Conservation (phyloP, 306 rosid genomes). For the Begonia loranthoides region DNA sequence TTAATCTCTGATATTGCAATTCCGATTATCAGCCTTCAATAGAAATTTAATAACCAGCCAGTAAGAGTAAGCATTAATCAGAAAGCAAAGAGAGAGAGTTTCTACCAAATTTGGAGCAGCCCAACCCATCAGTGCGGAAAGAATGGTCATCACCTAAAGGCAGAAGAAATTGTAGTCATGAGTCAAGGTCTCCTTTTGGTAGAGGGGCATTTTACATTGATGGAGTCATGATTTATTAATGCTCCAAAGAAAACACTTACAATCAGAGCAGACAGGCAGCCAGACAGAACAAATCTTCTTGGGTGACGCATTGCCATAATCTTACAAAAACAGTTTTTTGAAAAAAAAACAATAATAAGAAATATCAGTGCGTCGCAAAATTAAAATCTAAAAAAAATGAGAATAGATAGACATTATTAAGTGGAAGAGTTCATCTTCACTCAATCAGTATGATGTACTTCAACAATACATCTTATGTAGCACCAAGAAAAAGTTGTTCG, state of each 20-base stretch:
- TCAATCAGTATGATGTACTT: no score
- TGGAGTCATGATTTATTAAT: constrained; percentile 1
- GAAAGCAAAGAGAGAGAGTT: constrained; percentile 2
- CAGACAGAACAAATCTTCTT: constrained; percentile 68
- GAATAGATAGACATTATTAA: not conserved
- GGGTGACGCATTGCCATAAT: constrained; percentile 95
- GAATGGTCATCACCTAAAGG: constrained; percentile 82
- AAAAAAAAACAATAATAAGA: no score
- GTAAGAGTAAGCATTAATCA: constrained; percentile 1
- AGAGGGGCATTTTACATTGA: not conserved
- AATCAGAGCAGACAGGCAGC: constrained; percentile 72
- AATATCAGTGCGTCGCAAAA: not conserved
- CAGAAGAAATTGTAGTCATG: constrained; percentile 13
- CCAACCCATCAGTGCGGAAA: constrained; percentile 89
- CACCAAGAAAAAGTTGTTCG: no score
- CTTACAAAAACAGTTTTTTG: constrained; percentile 29
- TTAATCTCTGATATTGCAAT: no score
- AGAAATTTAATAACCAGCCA: constrained; percentile 1
- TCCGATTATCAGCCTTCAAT: no score
- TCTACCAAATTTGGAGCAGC: constrained; percentile 92
- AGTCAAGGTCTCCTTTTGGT: constrained; percentile 7
- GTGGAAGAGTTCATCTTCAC: not conserved
- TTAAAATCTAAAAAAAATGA: not conserved
- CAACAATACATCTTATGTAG: no score
- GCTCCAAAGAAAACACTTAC: constrained; percentile 29